Percentiles rank a stretch among this genome's conserved stretches.
Conservation (phyloP, 2,329 filamentous ascomycete genomes). For the Dactylonectria estremocensis region DNA sequence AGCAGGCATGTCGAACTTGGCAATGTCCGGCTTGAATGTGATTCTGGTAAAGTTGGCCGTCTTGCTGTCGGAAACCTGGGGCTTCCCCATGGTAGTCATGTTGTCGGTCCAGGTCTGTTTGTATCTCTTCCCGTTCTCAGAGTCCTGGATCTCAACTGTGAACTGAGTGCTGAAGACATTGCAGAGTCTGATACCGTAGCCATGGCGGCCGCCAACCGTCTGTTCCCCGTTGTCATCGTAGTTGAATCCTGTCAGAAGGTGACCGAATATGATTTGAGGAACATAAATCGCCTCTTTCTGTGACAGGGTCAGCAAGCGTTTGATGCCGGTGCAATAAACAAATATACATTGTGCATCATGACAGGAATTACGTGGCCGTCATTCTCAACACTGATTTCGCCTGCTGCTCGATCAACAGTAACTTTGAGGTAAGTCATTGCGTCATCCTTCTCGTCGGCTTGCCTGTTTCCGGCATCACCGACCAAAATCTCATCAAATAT, state of each 20-base stretch:
- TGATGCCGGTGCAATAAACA: no score
- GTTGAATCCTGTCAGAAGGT: constrained; percentile 95
- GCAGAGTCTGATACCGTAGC: constrained; percentile 98
- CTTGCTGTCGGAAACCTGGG: constrained; percentile 86
- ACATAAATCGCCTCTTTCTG: constrained; percentile 92
- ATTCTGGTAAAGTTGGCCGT: constrained; percentile 88
- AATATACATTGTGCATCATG: constrained; percentile 78
- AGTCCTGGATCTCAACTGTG: constrained; percentile 90
- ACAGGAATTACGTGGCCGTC: constrained; percentile 97
- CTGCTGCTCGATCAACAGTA: constrained; percentile 83
- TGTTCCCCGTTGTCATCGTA: constrained; percentile 96
- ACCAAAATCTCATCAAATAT: constrained; percentile 99
- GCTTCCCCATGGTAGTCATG: constrained; percentile 92
- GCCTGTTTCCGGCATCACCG: constrained; percentile 98
- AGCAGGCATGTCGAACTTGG: constrained; percentile 85
- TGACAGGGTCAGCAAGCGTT: no score
- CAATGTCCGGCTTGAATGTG: constrained; percentile 92
- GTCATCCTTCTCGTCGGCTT: constrained; percentile 75
- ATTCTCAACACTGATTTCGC: constrained; percentile 94
- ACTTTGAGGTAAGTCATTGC: constrained; percentile 90
- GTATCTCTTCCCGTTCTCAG: constrained; percentile 88
- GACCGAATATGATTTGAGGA: constrained; percentile 96
- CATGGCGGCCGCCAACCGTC: constrained; percentile 96
- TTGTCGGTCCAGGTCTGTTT: constrained; percentile 97
- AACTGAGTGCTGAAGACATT: constrained; percentile 98